Base-by-base conservation (phyloP, 768 basidiomycete genomes). In the Obba rivulosa region DNA sequence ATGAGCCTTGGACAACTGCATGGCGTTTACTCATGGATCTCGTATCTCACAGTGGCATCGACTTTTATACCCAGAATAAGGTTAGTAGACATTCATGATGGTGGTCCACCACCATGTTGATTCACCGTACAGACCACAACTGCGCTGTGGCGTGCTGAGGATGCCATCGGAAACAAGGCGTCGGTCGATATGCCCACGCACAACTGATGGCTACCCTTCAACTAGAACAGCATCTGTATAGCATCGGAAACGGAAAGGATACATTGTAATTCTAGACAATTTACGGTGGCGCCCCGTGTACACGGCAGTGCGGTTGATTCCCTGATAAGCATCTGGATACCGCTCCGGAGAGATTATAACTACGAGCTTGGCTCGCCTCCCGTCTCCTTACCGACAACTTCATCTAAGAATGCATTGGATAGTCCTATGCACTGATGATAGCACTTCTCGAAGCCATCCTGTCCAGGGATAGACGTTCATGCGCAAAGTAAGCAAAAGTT, bases 21-120 rank as follows among this genome's bases (percentile, higher is more conserved):
- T 22, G 21, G 16, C 24, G 17, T 8, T 2, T 21, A 5, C 41
- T 50, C 37, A 46, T 48, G 20, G 56, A 21, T 28, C 48, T 34
- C 22, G 28, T 10, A 23, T 14, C 41, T 44, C 23, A 5, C 58
- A 86, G 88, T 54, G 94, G 90, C 21, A 78, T 97, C 68, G 89
- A 89, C 65, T 98, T 98, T 71, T 98, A 93, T 64, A 98, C 95
- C 3, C 87, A 93, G 66, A 86, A 92, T 66, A 97, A 96, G 82
- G 86, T 80, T 55, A 48, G 57, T 47, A 41, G 25, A n/a, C n/a
- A 18, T 14, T 35, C 5, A 18, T n/a, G 9, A 21, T 40, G 22
- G 22, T 18, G 2, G 17, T 41, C 11, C 43, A 35, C 10, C 10
- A 35, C 28, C 5, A 9, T 41, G 20, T 17, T 16, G 28, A 31